These are phyloP conservation scores for Tulasnella sp. DNA, from an alignment of 768 basidiomycete genomes.

Conservation along the genomic window DNA sequence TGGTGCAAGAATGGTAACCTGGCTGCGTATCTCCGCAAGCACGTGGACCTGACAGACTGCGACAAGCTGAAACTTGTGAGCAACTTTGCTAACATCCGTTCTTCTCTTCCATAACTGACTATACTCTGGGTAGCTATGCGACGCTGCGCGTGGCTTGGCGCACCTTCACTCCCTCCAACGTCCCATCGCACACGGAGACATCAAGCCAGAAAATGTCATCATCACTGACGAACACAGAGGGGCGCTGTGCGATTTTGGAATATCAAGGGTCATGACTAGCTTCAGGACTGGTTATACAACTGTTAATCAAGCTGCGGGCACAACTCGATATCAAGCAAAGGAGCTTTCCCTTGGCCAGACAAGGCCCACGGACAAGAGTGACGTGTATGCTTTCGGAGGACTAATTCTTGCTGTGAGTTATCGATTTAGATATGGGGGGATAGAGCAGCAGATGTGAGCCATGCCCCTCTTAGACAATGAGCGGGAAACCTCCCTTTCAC, in stretches of 20 bases:
- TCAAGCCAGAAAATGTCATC: constrained; percentile 3
- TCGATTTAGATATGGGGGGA: not conserved
- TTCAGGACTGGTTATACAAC: not conserved
- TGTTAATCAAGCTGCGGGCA: not conserved
- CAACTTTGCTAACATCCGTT: not conserved
- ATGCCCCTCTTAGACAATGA: not conserved
- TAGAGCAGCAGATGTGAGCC: no score
- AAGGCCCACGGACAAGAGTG: not conserved
- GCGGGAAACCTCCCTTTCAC: constrained; percentile 7
- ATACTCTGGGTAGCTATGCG: not conserved
- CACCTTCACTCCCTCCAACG: not conserved
- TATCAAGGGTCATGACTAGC: not conserved
- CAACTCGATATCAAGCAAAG: constrained; percentile 6
- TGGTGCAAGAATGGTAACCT: constrained; percentile 17
- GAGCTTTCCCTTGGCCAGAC: not conserved
- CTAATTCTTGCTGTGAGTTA: not conserved
- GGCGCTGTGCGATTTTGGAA: not conserved
- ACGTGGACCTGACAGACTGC: not conserved
- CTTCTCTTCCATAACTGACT: not conserved
- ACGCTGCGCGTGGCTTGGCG: not conserved
- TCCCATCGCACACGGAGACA: constrained; percentile 22
- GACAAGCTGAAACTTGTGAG: not conserved
- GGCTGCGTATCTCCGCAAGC: not conserved
- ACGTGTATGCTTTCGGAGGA: not conserved
- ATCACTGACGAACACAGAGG: not conserved